A percentile compares a stretch with the other conserved stretches of the same genome.
Conservation (phyloP, 2,329 filamentous ascomycete genomes). For the Paramyrothecium roridum region DNA sequence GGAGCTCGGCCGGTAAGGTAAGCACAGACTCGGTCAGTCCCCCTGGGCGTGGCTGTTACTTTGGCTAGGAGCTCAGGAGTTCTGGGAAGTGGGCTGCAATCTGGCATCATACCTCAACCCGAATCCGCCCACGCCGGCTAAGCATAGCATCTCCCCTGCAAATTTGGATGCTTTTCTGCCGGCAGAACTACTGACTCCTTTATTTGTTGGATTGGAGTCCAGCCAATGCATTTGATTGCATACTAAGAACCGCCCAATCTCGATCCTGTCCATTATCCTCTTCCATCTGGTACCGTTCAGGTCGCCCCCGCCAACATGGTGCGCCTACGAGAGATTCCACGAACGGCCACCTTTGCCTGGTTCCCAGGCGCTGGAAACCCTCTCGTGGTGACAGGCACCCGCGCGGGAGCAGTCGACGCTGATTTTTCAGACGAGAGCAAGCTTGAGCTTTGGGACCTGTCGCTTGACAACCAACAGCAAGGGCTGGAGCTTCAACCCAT, state of each 20-base stretch:
- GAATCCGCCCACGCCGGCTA: slow-evolving; percentile 17
- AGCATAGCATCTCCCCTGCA: slow-evolving; percentile 19
- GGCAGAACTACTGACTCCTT: slow-evolving; percentile 23
- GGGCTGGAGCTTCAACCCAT: slow-evolving; percentile 82
- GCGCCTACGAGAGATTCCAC: slow-evolving; percentile 90
- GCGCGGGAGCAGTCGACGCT: slow-evolving; percentile 90
- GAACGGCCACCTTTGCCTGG: slow-evolving; percentile 97
- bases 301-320: slow-evolving; percentile 65
- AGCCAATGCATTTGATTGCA: slow-evolving; percentile 13
- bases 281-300: slow-evolving; percentile 12
- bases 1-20: slow-evolving; percentile 9
- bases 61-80: slow-evolving; percentile 23
- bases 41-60: too few relatives aligned
- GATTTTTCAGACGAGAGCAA: slow-evolving; percentile 98
- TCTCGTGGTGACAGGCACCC: slow-evolving; percentile 87
- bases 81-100: slow-evolving; percentile 33
- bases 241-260: slow-evolving; percentile 3
- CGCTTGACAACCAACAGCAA: slow-evolving; percentile 71
- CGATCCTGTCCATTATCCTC: background rate
- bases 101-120: slow-evolving; percentile 38
- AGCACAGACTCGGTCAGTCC: slow-evolving; percentile 14
- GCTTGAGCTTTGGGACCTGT: slow-evolving; percentile 93
- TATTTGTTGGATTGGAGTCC: slow-evolving; percentile 12
- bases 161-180: slow-evolving; percentile 21
- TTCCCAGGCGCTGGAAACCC: slow-evolving; percentile 77